These are phyloP conservation scores for Tetradesmus lagerheimii DNA, from an alignment of 139 green algal genomes.

Conservation along the genomic window DNA sequence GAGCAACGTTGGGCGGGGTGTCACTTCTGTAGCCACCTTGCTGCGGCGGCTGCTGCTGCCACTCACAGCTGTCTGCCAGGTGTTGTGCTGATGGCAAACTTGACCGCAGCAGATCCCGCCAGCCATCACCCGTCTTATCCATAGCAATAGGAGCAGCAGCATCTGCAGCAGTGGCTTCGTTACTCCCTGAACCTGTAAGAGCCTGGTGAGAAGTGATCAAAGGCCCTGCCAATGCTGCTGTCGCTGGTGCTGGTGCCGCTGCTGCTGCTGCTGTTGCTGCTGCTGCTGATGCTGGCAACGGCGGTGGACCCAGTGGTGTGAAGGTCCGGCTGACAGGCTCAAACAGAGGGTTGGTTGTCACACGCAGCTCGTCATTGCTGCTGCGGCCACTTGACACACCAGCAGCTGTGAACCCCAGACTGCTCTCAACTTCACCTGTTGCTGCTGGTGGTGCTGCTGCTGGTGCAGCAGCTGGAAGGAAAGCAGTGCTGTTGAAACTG, in stretches of 20 bases:
- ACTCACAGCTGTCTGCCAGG: not conserved
- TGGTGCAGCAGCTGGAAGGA: not conserved
- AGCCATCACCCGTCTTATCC: not conserved
- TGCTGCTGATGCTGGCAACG: not conserved
- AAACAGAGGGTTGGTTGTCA: not conserved
- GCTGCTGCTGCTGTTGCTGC: not conserved
- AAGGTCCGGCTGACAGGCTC: not conserved
- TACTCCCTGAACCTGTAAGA: not conserved
- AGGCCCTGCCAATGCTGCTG: not conserved
- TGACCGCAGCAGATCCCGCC: not conserved
- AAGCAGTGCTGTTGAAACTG: too few relatives aligned
- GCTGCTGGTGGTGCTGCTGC: not conserved
- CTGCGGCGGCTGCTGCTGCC: not conserved
- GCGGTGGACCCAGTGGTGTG: not conserved
- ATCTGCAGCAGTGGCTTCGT: not conserved
- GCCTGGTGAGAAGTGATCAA: not conserved
- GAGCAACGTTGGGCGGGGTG: not conserved
- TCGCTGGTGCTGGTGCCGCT: not conserved
- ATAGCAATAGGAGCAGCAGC: not conserved
- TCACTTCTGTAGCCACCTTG: not conserved
- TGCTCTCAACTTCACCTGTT: not conserved
- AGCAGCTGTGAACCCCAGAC: not conserved
- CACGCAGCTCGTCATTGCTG: not conserved
- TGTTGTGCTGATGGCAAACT: not conserved
- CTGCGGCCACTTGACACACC: not conserved